A percentile compares a stretch with the other conserved stretches of the same genome.
phyloP scores from a whole-genome alignment of 169 alveolate species.

The Perkinsus chesapeaki region DNA sequence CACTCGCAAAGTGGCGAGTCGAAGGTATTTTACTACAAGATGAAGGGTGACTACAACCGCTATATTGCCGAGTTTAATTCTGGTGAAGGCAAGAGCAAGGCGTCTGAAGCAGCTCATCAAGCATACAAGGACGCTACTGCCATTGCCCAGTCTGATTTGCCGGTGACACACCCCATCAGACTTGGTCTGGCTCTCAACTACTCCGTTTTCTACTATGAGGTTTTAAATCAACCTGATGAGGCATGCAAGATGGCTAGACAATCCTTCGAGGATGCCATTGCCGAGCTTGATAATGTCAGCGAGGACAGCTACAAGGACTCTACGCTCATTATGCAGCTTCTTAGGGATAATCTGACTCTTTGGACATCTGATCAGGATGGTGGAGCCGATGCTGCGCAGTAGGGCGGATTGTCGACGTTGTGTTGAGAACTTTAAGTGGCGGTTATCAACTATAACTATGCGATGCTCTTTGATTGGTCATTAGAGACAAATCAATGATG shows the following conservation, averaged over 20 bases:
- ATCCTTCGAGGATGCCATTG: conserved; percentile 80
- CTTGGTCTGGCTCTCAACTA: conserved; percentile 89
- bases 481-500: neutral
- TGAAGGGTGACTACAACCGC: conserved; percentile 96
- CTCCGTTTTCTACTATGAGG: conserved; percentile 93
- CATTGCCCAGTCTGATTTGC: conserved; percentile 78
- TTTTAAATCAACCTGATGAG: conserved; percentile 83
- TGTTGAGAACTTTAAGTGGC: neutral
- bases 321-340: conserved; percentile 84
- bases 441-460: neutral
- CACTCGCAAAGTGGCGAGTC: conserved; percentile 57
- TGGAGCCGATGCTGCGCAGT: neutral
- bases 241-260: conserved; percentile 91
- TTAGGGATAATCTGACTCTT: conserved; percentile 89
- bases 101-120: conserved; percentile 81
- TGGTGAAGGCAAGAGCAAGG: conserved; percentile 80
- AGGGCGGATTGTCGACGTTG: neutral
- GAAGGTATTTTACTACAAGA: conserved; percentile 85
- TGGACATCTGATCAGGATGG: conserved; percentile 69
- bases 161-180: conserved; percentile 87
- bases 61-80: conserved; percentile 88
- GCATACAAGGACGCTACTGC: conserved; percentile 92
- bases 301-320: conserved; percentile 83
- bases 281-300: conserved; percentile 67
- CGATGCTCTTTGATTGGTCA: neutral